Percentiles rank a stretch among this genome's conserved stretches.
These are phyloP conservation scores for Cladosporium sp. DNA, from an alignment of 2,329 filamentous ascomycete genomes.

Conservation along the genomic window DNA sequence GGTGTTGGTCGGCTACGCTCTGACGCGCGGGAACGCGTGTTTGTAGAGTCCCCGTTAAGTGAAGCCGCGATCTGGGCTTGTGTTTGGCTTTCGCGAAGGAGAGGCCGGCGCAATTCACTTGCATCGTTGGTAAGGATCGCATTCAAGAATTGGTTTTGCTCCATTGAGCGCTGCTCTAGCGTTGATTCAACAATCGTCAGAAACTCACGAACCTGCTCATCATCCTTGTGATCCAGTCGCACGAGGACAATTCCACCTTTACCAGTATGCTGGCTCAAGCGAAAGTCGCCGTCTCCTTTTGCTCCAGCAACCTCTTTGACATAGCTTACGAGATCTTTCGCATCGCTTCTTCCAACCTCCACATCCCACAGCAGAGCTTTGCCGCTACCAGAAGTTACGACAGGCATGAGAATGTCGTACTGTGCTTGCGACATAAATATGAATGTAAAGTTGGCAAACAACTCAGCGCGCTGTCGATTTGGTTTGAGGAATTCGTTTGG, in stretches of 20 bases:
- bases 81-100: conserved; percentile 50
- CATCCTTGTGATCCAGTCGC: conserved; percentile 62
- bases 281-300: conserved; percentile 54
- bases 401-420: conserved; percentile 70
- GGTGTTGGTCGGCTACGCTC: neutral
- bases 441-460: conserved; percentile 88
- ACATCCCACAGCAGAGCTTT: conserved; percentile 73
- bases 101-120: conserved; percentile 65
- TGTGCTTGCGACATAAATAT: conserved; percentile 78
- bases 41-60: neutral
- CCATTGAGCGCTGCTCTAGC: conserved; percentile 78
- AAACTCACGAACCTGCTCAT: conserved; percentile 23
- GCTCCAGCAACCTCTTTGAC: conserved; percentile 73
- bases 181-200: conserved; percentile 59
- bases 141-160: conserved; percentile 89
- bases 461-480: conserved; percentile 60
- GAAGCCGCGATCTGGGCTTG: conserved; percentile 9
- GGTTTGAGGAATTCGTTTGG: conserved; percentile 66
- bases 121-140: conserved; percentile 82
- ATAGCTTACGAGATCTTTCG: conserved; percentile 73
- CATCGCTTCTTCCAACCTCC: conserved; percentile 57
- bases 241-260: conserved; percentile 71
- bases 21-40: neutral
- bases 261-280: conserved; percentile 32
- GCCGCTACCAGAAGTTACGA: conserved; percentile 76